A percentile compares a stretch with the other conserved stretches of the same genome.
These are phyloP conservation scores for Phaeophleospora eucalypticola DNA, from an alignment of 2,329 filamentous ascomycete genomes.

Conservation along the genomic window DNA sequence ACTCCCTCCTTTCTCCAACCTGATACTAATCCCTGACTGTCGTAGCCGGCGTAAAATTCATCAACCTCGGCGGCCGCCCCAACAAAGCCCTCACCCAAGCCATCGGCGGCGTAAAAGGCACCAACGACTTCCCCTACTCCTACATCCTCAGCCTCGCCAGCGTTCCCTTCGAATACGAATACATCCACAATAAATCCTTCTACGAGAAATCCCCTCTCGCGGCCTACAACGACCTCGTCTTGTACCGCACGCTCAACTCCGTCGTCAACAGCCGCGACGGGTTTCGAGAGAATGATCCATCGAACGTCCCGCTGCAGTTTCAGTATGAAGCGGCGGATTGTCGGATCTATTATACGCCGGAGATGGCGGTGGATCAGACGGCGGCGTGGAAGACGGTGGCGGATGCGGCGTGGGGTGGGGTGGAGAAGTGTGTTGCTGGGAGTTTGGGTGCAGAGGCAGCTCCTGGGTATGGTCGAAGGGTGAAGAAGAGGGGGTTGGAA, in stretches of 20 bases:
- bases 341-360: constrained; percentile 49
- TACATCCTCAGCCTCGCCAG: constrained; percentile 22
- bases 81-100: constrained; percentile 41
- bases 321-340: constrained; percentile 48
- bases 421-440: constrained; percentile 32
- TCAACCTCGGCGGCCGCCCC: constrained; percentile 42
- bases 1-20: background rate
- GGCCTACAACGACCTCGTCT: constrained; percentile 26
- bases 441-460: constrained; percentile 6
- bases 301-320: constrained; percentile 47
- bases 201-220: constrained; percentile 29
- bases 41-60: constrained; percentile 39
- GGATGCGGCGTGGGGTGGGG: constrained; percentile 30
- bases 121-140: constrained; percentile 29
- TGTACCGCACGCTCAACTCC: constrained; percentile 21
- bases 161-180: constrained; percentile 22
- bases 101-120: constrained; percentile 44
- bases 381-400: constrained; percentile 45
- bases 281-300: constrained; percentile 32
- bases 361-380: constrained; percentile 47
- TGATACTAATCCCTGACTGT: background rate
- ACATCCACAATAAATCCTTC: constrained; percentile 22
- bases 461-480: constrained; percentile 1
- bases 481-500: background rate
- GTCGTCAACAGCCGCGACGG: constrained; percentile 32